Evolutionary conservation across 2,329 filamentous ascomycete species (phyloP).

Genomic region (Penicillium fuscoglaucum): DNA sequence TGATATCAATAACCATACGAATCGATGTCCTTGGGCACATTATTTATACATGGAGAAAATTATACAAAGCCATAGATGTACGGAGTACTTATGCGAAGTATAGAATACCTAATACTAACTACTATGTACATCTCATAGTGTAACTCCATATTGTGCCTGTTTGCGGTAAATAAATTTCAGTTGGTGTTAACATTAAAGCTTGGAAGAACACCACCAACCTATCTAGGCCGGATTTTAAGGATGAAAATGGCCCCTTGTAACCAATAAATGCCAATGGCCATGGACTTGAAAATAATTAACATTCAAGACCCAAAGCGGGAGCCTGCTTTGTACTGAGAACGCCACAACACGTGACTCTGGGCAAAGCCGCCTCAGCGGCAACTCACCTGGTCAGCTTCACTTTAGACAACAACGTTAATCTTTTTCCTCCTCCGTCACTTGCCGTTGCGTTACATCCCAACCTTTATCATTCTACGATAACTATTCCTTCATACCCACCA

Average conservation of each 20-base stretch:
- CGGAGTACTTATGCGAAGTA: not conserved
- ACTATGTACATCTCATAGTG: not conserved
- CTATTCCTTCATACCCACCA: not conserved
- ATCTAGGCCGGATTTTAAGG: not conserved
- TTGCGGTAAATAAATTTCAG: conserved; percentile 2
- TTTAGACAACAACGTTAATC: conserved; percentile 10
- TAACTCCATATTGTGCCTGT: not conserved
- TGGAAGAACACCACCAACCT: not conserved
- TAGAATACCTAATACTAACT: not conserved
- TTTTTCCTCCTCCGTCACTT: not conserved
- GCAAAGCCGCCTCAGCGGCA: conserved; percentile 23
- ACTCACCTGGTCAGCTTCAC: conserved; percentile 26
- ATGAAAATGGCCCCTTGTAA: no score
- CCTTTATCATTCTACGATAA: not conserved
- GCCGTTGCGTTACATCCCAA: conserved; percentile 2
- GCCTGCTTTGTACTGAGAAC: conserved; percentile 17
- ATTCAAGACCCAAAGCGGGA: not conserved
- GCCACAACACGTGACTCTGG: conserved; percentile 27
- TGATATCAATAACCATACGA: not conserved
- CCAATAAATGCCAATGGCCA: not conserved
- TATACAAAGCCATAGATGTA: not conserved
- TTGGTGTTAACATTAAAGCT: not conserved
- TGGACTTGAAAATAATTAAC: not conserved
- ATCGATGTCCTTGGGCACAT: no score
- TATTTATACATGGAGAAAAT: not conserved